Evolutionary conservation across 306 rosid genomes (phyloP).

Genomic region (Oxytropis ochrocephala): DNA sequence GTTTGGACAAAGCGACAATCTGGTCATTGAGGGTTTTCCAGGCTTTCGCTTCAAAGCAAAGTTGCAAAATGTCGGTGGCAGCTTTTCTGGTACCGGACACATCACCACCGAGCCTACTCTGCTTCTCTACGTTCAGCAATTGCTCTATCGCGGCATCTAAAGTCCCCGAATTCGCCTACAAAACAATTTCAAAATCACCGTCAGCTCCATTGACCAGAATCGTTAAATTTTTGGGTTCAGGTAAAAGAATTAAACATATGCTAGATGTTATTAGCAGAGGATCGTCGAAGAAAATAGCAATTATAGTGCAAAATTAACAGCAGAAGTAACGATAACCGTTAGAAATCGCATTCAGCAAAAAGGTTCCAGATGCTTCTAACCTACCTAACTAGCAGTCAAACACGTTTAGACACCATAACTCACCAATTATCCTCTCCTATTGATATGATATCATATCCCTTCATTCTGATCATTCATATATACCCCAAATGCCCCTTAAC

Average conservation of each 20-base stretch:
- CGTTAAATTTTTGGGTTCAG: not conserved
- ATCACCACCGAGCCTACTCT: slow-evolving; percentile 68
- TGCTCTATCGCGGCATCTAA: slow-evolving; percentile 58
- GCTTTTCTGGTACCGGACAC: slow-evolving; percentile 77
- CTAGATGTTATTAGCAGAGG: not conserved
- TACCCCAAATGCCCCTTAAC: too few species aligned
- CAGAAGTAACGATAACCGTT: not conserved
- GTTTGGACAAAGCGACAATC: too few species aligned
- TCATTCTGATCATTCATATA: too few species aligned
- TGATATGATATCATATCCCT: too few species aligned
- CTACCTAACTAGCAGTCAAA: too few species aligned
- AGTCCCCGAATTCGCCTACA: slow-evolving; percentile 53
- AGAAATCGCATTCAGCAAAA: not conserved
- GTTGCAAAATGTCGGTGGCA: slow-evolving; percentile 62
- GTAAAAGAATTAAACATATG: not conserved
- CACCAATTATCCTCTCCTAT: not conserved
- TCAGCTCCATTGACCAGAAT: not conserved
- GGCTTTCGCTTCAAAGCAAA: slow-evolving; percentile 77
- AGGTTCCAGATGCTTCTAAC: too few species aligned
- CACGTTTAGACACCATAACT: too few species aligned
- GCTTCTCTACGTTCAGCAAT: slow-evolving; percentile 74
- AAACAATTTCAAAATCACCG: not conserved
- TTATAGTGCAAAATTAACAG: too few species aligned
- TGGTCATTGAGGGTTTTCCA: too few species aligned
- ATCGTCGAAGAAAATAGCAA: too few species aligned